Percentiles rank a stretch among this genome's conserved stretches.
These are phyloP conservation scores for Lactarius evosmus DNA, from an alignment of 768 basidiomycete species.

Conservation along the genomic window DNA sequence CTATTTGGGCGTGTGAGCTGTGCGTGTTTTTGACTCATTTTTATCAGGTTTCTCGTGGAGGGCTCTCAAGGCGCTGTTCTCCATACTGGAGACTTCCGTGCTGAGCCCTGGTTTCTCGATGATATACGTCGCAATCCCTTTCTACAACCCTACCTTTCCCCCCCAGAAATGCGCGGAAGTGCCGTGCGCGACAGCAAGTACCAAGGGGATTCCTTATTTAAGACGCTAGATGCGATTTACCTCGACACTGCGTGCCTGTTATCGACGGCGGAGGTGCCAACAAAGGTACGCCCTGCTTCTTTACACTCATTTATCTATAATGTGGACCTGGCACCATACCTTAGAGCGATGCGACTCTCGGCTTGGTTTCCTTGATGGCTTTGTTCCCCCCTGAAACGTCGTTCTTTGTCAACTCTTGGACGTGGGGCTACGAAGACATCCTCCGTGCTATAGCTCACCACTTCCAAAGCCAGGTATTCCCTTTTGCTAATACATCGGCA, in stretches of 20 bases:
- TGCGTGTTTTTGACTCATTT: neutral
- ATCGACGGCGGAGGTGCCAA: conserved; percentile 30
- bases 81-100: conserved; percentile 92
- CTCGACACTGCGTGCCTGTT: conserved; percentile 77
- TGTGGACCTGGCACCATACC: neutral
- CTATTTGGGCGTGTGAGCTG: neutral
- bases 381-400: conserved; percentile 60
- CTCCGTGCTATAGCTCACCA: conserved; percentile 67
- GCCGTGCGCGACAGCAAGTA: neutral
- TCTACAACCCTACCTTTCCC: conserved; percentile 65
- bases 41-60: conserved; percentile 79
- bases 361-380: conserved; percentile 66
- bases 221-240: conserved; percentile 71
- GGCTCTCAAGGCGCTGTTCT: conserved; percentile 67
- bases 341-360: conserved; percentile 63
- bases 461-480: conserved; percentile 59
- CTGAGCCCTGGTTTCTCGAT: conserved; percentile 78
- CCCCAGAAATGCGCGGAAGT: neutral
- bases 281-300: neutral
- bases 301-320: neutral
- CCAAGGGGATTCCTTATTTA: neutral
- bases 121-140: conserved; percentile 64
- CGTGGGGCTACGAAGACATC: conserved; percentile 94
- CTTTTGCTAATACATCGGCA: neutral
- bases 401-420: conserved; percentile 94